Percentiles rank a stretch among this genome's conserved stretches.
phyloP scores from a whole-genome alignment of 116 monocot genomes.

The Trichopus zeylanicus region DNA sequence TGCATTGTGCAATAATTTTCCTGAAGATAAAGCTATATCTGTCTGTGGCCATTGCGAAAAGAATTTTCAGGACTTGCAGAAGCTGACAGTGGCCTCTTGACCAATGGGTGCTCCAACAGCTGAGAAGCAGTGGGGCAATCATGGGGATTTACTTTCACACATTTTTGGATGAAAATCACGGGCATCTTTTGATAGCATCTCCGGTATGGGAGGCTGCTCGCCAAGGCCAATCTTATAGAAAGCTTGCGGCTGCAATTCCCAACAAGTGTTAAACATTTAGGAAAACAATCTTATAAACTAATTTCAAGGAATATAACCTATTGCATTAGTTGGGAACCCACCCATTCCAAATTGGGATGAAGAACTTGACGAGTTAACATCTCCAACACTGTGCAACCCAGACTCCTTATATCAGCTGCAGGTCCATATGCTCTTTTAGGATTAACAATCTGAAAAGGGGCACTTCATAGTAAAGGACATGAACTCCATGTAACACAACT shows the following conservation, averaged over 20 bases:
- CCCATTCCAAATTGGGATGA: constrained; percentile 78
- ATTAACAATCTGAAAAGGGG: constrained; percentile 49
- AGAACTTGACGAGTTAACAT: constrained; percentile 73
- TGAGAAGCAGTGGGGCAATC: constrained; percentile 54
- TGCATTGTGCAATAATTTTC: neutral
- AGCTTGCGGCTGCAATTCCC: constrained; percentile 41
- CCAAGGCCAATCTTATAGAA: constrained; percentile 67
- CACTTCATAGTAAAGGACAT: neutral
- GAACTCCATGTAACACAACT: neutral
- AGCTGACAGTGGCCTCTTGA: constrained; percentile 17
- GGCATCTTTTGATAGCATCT: constrained; percentile 52
- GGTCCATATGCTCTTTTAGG: constrained; percentile 52
- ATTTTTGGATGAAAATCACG: constrained; percentile 69
- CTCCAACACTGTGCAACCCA: constrained; percentile 86
- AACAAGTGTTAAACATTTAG: neutral
- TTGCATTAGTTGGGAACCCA: constrained; percentile 23
- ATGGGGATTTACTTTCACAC: constrained; percentile 51
- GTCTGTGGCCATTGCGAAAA: neutral
- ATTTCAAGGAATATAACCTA: neutral
- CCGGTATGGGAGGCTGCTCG: constrained; percentile 51
- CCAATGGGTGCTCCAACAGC: constrained; percentile 76
- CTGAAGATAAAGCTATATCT: neutral
- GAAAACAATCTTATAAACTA: neutral
- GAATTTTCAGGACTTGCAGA: constrained; percentile 7
- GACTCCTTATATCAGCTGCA: constrained; percentile 89